Evolutionary conservation across 225 moss, liverwort and hornwort genomes (phyloP).

Genomic region (Pleurozium schreberi): DNA sequence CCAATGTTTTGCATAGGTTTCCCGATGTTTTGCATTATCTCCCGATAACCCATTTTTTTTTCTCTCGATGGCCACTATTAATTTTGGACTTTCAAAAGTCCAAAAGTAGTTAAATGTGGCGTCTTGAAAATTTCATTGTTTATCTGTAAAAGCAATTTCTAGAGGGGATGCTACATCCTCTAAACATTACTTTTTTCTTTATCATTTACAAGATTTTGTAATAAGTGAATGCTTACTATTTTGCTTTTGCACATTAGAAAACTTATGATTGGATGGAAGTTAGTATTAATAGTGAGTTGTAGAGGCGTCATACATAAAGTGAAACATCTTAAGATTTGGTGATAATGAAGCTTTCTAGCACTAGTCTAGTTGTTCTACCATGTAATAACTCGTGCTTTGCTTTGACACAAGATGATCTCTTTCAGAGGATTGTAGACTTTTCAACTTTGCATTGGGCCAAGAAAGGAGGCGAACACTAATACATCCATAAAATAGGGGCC

Average conservation of each 20-base stretch:
- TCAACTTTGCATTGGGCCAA: not conserved
- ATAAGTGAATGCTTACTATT: not conserved
- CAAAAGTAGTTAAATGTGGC: no score
- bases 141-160: not conserved
- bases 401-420: no score
- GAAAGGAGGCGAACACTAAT: fast-evolving
- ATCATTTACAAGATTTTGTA: not conserved
- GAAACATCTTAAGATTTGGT: not conserved
- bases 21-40: no score
- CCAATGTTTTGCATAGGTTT: no score
- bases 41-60: no score
- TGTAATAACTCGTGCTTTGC: not conserved
- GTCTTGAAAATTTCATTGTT: fast-evolving
- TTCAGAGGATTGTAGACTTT: not conserved
- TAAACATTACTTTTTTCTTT: not conserved
- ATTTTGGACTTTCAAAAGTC: no score
- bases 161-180: no score
- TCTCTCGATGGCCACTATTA: no score
- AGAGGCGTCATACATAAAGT: not conserved
- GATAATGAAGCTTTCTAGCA: no score
- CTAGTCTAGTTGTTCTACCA: not conserved
- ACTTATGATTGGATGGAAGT: not conserved
- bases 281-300: not conserved
- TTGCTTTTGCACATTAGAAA: not conserved
- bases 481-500: no score